Base-by-base conservation (phyloP, 2,329 filamentous ascomycete species). In the Pyrenochaeta sp. region DNA sequence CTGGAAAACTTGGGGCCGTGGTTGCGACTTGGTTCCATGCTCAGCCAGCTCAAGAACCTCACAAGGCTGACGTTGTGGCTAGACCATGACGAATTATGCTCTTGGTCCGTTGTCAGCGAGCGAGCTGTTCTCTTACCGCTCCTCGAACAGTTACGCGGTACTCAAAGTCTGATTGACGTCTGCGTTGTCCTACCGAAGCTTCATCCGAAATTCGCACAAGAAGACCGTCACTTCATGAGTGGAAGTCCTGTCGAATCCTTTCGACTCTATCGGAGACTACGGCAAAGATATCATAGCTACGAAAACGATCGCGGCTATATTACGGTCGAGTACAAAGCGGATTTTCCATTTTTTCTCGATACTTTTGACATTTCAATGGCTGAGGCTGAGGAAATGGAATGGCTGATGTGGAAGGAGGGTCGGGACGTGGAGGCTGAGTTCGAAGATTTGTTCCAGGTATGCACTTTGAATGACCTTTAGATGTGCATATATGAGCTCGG, bases 101-200 rank as follows among this genome's bases (percentile, higher is more conserved):
- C 57, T n/a, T 63, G 62, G 62, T 55, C 62, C 3, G 30, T 53
- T 19, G 36, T 63, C 46, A 61, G 63, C 47, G 62, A 63, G 53
- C 60, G 57, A 22, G 60, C 60, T 24, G 34, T 59, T 24, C 37
- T 65, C 30, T 40, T 40, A 32, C 55, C 59, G 9, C 48, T 65
- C 32, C 40, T 45, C 4, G 50, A 25, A 32, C 32, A n/a, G 3
- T 1, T 37, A 5, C 36, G 54, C 3, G 27, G 30, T 32, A 8
- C n/a, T 42, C 39, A 5, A 19, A 19, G 22, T 7, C 36, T 15
- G 5, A 39, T 61, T 13, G 32, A 58, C 2, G 37, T 61, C 6
- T 51, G 9, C 62, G 62, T 47, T 62, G 54, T 32, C 57, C 34
- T 6, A 34, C 46, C 25, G 54, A 52, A 34, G 56, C 52, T 28